Evolutionary conservation across 2,329 filamentous ascomycete species (phyloP).

Genomic region (Calonectria crousiana): DNA sequence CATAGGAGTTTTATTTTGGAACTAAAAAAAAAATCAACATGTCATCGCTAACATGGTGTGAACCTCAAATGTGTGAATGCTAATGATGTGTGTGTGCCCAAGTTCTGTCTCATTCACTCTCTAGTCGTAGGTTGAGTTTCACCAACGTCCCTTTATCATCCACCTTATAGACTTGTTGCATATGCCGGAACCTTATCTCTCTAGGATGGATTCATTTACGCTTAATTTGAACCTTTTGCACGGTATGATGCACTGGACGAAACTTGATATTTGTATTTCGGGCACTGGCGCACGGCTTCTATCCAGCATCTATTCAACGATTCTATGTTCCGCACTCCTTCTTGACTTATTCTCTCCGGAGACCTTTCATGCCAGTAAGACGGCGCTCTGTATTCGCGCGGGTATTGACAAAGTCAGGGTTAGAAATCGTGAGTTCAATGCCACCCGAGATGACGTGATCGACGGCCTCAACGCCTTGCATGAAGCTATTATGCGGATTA

Average conservation of each 20-base stretch:
- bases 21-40: neutral
- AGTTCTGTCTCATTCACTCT: neutral
- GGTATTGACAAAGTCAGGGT: conserved; percentile 94
- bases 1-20: neutral
- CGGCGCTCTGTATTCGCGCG: conserved; percentile 69
- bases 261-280: neutral
- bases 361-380: conserved; percentile 39
- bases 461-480: conserved; percentile 95
- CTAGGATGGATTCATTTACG: neutral
- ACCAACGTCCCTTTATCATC: neutral
- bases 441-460: conserved; percentile 91
- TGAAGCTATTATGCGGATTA: conserved; percentile 65
- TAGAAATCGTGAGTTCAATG: conserved; percentile 93
- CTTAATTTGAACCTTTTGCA: neutral
- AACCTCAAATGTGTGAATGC: neutral
- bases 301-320: neutral
- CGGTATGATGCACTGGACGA: too few species aligned
- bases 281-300: too few species aligned
- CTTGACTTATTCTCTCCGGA: neutral
- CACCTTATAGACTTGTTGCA: neutral
- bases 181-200: neutral
- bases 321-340: neutral
- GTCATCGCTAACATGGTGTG: neutral
- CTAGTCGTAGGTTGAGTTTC: neutral
- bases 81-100: neutral